Evolutionary conservation across 2,329 filamentous ascomycete species (phyloP).

Genomic region (Xenosphaeropsis pyriputrescens): DNA sequence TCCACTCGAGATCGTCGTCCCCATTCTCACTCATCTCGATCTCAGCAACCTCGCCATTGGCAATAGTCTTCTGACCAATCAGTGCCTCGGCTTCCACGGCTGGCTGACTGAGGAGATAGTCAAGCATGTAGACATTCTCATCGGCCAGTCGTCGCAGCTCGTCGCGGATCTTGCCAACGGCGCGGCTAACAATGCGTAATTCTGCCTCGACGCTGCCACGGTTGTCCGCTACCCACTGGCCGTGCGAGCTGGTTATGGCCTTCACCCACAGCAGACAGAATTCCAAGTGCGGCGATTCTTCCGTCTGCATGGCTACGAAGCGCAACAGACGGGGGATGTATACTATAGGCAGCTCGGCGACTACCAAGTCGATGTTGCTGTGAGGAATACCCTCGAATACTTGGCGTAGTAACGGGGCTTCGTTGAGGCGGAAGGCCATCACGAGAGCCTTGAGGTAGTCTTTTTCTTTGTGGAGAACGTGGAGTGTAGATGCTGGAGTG

Average conservation of each 20-base stretch:
- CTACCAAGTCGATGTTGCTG: conserved; percentile 60
- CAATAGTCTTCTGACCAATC: conserved; percentile 18
- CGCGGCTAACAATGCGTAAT: conserved; percentile 67
- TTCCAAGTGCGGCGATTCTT: conserved; percentile 85
- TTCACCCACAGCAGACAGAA: conserved; percentile 92
- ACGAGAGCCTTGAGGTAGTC: conserved; percentile 87
- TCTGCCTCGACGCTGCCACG: conserved; percentile 70
- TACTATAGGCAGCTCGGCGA: conserved; percentile 65
- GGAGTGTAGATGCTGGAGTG: conserved; percentile 72
- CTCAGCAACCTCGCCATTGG: conserved; percentile 18
- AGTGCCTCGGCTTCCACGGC: conserved; percentile 14
- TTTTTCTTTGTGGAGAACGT: conserved; percentile 47
- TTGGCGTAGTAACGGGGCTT: conserved; percentile 63
- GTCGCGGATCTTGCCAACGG: conserved; percentile 64
- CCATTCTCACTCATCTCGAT: conserved; percentile 18
- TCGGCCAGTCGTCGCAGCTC: conserved; percentile 75
- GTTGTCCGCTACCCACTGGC: conserved; percentile 71
- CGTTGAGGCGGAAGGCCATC: conserved; percentile 95
- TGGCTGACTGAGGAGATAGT: conserved; percentile 56
- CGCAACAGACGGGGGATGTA: conserved; percentile 77
- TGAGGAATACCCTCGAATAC: conserved; percentile 78
- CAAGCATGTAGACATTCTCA: conserved; percentile 78
- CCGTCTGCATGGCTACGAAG: conserved; percentile 76
- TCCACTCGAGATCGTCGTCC: conserved; percentile 33
- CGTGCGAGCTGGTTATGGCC: conserved; percentile 66